Conservation (phyloP, 2,329 filamentous ascomycete species). For the Leptographium galeiforme region DNA sequence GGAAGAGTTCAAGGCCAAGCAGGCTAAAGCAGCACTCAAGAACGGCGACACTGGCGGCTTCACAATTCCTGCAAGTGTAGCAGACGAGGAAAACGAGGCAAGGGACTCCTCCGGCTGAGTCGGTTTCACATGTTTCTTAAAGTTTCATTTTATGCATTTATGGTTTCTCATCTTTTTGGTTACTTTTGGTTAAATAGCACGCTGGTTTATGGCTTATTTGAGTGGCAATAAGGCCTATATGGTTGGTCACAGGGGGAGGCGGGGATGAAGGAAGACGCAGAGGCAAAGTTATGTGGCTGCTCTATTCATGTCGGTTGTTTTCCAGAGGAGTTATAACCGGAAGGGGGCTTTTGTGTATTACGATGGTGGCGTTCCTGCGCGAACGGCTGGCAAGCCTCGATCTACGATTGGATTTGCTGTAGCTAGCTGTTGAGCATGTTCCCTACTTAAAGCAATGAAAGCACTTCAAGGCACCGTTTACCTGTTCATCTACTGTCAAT, state of each 20-base stretch:
- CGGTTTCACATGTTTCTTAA: background rate
- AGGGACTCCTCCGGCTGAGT: conserved; percentile 12
- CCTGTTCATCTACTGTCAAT: no score
- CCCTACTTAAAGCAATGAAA: no score
- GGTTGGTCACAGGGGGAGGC: no score
- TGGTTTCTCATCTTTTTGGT: no score
- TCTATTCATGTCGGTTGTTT: background rate
- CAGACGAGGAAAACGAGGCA: conserved; percentile 15
- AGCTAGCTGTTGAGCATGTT: no score
- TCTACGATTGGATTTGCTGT: no score
- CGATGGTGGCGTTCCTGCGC: background rate
- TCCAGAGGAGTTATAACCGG: background rate
- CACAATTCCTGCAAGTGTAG: conserved; percentile 13
- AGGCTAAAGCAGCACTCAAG: background rate
- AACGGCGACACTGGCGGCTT: conserved; percentile 14
- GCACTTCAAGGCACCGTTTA: no score
- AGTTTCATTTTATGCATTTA: background rate
- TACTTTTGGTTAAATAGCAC: no score
- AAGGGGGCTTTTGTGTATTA: background rate
- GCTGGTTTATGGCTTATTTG: no score
- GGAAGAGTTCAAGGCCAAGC: conserved; percentile 30
- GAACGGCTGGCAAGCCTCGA: no score
- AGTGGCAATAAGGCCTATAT: no score
- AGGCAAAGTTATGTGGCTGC: background rate
- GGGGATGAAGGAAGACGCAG: no score